Evolutionary conservation across 2,329 filamentous ascomycete genomes (phyloP), one percentile per base, ranked within the genome.

Genomic region (Waltergamsia citrina): DNA sequence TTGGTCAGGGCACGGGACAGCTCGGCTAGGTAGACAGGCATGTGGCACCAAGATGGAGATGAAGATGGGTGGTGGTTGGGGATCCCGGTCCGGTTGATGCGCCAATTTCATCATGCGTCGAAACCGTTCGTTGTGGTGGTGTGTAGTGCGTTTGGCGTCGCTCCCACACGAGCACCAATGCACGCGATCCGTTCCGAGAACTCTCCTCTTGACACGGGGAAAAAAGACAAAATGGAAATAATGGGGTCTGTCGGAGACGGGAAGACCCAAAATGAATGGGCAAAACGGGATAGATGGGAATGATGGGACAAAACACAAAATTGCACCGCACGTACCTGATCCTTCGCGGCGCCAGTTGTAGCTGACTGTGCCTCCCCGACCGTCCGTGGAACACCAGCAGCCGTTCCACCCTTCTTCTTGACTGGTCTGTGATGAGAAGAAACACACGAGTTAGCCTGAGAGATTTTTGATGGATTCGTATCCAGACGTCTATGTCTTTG

Each of bases 391-490:
- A 84, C 68, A 48, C 81, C 82, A 53, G 78, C 79, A 45, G 77
- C 72, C 43, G 75, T 74, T 45, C 77, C 74, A 40, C 69, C 68
- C 56, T 80, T 81, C 62, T 82, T 85, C 64, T 88, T 88, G 29
- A 60, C 51, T 9, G 83, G 83, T 44, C 83, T 88, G 52, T 42
- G 39, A 7, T 11, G 23, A 14, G 18, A 19, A 50, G 42, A 45
- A 33, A 46, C 34, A 35, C 42, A 37, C 41, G 42, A 34, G 42
- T 50, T 42, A 53, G 51, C 40, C 40, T 33, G 25, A 27, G 25
- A 27, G 25, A 24, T n/a, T n/a, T n/a, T n/a, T n/a, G n/a, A n/a
- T n/a, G n/a, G n/a, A n/a, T n/a, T n/a, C n/a, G n/a, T n/a, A n/a
- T n/a, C n/a, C n/a, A n/a, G n/a, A n/a, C n/a, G n/a, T n/a, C n/a